A percentile compares a stretch with the other conserved stretches of the same genome.
Evolutionary conservation across 129 eudicot genomes (phyloP).

Genomic region (Helianthus tuberosus): DNA sequence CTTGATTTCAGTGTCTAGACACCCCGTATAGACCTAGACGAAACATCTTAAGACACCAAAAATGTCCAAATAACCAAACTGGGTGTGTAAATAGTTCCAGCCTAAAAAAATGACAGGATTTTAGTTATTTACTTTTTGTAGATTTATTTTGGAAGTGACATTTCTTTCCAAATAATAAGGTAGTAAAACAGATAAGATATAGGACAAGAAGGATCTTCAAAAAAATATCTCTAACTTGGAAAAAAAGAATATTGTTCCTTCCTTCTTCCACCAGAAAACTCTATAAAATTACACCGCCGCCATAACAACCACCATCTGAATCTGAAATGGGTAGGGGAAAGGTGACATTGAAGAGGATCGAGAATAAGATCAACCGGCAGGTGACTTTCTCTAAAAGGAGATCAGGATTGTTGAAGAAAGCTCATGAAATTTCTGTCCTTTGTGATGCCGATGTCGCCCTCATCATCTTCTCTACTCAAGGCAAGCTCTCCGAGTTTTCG

Average conservation of each 20-base stretch:
- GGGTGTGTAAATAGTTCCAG: too few relatives aligned
- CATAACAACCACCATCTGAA: background rate
- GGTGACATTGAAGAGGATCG: conserved; percentile 4
- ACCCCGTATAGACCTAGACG: too few relatives aligned
- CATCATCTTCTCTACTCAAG: background rate
- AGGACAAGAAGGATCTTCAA: background rate
- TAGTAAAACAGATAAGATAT: background rate
- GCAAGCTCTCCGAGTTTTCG: background rate
- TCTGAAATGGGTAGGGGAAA: background rate
- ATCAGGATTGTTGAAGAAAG: background rate
- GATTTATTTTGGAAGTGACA: background rate
- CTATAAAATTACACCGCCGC: background rate
- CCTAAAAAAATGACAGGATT: too few relatives aligned
- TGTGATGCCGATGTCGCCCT: background rate
- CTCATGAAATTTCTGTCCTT: background rate
- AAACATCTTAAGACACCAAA: too few relatives aligned
- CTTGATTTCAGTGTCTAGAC: too few relatives aligned
- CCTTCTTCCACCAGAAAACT: background rate
- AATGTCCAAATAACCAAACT: too few relatives aligned
- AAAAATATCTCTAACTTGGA: background rate
- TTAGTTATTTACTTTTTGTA: background rate
- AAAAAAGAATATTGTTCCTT: background rate
- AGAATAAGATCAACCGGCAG: background rate
- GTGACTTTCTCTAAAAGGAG: background rate
- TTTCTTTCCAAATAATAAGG: too few relatives aligned